phyloP scores from a whole-genome alignment of 495 filamentous ascomycete genomes.

The Hyaloscypha hepaticicola region DNA sequence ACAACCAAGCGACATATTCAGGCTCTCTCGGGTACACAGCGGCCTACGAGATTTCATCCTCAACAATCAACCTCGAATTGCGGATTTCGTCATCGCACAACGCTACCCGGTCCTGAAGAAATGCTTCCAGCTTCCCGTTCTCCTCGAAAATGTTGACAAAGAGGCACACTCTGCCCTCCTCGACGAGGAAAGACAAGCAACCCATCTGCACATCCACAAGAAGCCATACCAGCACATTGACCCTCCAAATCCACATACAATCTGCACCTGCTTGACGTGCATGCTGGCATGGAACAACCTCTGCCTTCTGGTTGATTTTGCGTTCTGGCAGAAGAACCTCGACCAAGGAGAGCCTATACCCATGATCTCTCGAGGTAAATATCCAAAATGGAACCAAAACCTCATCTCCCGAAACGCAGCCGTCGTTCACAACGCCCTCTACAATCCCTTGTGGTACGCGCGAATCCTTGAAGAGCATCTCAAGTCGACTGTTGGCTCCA shows the following conservation, averaged over 20 bases:
- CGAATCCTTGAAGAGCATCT: constrained; percentile 52
- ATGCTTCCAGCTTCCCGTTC: constrained; percentile 49
- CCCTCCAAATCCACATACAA: constrained; percentile 35
- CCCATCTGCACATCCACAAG: constrained; percentile 37
- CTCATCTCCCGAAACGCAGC: constrained; percentile 40
- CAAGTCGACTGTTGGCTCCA: constrained; percentile 46
- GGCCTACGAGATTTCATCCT: constrained; percentile 41
- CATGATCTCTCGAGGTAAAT: constrained; percentile 43
- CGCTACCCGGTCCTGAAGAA: constrained; percentile 47
- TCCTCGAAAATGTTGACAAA: constrained; percentile 41
- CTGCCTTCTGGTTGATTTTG: constrained; percentile 51
- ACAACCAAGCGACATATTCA: constrained; percentile 48
- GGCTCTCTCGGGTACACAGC: constrained; percentile 37
- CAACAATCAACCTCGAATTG: constrained; percentile 40
- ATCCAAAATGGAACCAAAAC: constrained; percentile 45
- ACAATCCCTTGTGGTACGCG: constrained; percentile 47
- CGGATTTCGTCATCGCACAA: constrained; percentile 36
- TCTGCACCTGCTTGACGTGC: constrained; percentile 55
- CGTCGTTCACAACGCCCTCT: constrained; percentile 43
- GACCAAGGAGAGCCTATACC: constrained; percentile 51
- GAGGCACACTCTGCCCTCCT: constrained; percentile 36
- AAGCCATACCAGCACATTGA: constrained; percentile 50
- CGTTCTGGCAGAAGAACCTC: constrained; percentile 51
- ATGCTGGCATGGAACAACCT: constrained; percentile 52
- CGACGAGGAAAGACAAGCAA: constrained; percentile 37